Evolutionary conservation across 345 rosid species (phyloP), one percentile per base, ranked within the genome.

Genomic region (Litchi chinensis): DNA sequence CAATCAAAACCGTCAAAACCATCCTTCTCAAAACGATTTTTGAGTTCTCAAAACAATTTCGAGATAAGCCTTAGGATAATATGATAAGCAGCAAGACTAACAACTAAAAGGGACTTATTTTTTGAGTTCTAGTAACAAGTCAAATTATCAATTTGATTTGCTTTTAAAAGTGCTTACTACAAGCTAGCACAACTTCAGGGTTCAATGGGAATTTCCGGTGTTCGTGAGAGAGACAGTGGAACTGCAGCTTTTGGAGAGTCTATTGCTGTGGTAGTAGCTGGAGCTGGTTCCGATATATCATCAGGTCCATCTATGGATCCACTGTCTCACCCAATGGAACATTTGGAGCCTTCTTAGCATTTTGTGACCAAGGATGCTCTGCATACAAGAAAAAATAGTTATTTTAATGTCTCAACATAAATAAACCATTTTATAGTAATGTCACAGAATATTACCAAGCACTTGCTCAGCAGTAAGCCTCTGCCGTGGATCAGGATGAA

Each of bases 281-380:
- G 82, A 77, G 76, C 73, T 50, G 83, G 65, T 46, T 67, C 77
- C 0, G 82, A 46, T 40, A 32, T n/a, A 21, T 54, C 80, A 13
- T 89, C 89, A 19, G 89, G 87, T 79, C 86, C 91, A 82, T 90
- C 93, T 11, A 86, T 68, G 18, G 92, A n/a, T n/a, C n/a, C 80
- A 95, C 98, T 21, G 98, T 94, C 91, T 93, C 98, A 46, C 98
- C 98, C 8, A 95, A 86, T 19, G 90, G 83, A 60, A 93, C 97
- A 84, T 94, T 91, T 59, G 98, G 95, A 78, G 97, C 98, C 82
- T 89, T 90, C 85, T 90, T 91, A 56, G 90, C 92, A 86, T 95
- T 93, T 74, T 82, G 87, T 80, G 94, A 73, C 99, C 99, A 95
- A 39, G 97, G 88, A 89, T 94, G 99, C 65, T 91, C 99, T 94